phyloP scores from a whole-genome alignment of 345 rosid species.

The Iberis pinnata region DNA sequence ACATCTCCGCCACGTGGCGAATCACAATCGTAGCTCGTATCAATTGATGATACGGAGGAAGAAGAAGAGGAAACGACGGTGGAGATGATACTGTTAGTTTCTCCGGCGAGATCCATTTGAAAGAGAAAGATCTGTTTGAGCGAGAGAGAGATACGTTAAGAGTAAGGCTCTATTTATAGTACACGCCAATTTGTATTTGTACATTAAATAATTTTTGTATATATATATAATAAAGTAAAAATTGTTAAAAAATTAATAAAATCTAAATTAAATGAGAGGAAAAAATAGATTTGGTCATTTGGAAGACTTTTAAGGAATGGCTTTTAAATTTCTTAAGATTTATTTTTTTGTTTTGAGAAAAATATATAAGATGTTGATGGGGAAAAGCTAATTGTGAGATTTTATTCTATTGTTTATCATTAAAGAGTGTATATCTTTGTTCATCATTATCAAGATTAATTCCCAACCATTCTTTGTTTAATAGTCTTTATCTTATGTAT shows the following conservation, averaged over 20 bases:
- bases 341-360: no score
- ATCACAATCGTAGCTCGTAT: constrained; percentile 36
- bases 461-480: not conserved
- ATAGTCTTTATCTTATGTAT: not conserved
- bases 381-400: not conserved
- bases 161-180: constrained; percentile 4
- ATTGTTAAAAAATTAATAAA: no score
- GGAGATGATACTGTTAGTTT: constrained; percentile 10
- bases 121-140: constrained; percentile 23
- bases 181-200: no score
- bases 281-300: no score
- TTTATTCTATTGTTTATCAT: not conserved
- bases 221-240: not conserved
- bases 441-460: no score
- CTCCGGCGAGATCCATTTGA: constrained; percentile 30
- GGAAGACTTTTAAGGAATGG: no score
- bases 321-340: no score
- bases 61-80: constrained; percentile 18
- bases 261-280: no score
- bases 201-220: no score
- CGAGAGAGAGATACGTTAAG: constrained; percentile 21
- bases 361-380: no score
- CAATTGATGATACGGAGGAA: constrained; percentile 40
- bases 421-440: not conserved
- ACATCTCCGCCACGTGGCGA: constrained; percentile 44